Conservation (phyloP, 106 monocot genomes). For the Dendrobium catenatum region DNA sequence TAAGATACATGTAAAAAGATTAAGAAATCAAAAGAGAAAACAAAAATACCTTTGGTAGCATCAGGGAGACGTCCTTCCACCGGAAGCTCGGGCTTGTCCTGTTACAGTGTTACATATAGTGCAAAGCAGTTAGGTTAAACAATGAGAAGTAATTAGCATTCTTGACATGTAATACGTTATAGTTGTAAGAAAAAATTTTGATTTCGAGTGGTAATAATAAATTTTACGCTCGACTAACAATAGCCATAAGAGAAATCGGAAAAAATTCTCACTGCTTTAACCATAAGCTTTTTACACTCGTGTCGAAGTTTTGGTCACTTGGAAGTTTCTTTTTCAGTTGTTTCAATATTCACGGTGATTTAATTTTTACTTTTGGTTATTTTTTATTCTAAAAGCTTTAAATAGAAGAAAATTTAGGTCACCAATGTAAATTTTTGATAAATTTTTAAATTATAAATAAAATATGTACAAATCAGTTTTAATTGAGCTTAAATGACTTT, state of each 20-base stretch:
- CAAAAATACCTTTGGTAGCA: constrained; percentile 56
- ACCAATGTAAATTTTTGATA: no score
- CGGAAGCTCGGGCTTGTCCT: constrained; percentile 78
- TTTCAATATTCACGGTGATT: no score
- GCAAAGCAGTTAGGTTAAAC: not conserved
- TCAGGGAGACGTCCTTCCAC: constrained; percentile 74
- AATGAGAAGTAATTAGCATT: not conserved
- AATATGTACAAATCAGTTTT: no score
- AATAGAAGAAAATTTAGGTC: no score
- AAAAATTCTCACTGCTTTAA: not conserved
- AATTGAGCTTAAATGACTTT: no score
- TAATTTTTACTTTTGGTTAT: no score
- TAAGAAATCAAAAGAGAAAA: not conserved
- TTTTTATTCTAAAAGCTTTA: no score
- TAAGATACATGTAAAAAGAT: not conserved
- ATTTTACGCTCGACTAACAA: not conserved
- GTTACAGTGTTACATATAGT: not conserved
- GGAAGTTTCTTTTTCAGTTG: no score
- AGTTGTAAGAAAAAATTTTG: not conserved
- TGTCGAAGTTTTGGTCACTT: not conserved
- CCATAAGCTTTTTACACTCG: not conserved
- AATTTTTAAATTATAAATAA: no score
- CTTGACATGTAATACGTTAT: not conserved
- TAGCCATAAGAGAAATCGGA: no score
- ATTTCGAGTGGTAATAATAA: not conserved